Percentiles rank a stretch among this genome's conserved stretches.
Evolutionary conservation across 202 grass and related monocot species (phyloP).

Genomic region (Zizania palustris): DNA sequence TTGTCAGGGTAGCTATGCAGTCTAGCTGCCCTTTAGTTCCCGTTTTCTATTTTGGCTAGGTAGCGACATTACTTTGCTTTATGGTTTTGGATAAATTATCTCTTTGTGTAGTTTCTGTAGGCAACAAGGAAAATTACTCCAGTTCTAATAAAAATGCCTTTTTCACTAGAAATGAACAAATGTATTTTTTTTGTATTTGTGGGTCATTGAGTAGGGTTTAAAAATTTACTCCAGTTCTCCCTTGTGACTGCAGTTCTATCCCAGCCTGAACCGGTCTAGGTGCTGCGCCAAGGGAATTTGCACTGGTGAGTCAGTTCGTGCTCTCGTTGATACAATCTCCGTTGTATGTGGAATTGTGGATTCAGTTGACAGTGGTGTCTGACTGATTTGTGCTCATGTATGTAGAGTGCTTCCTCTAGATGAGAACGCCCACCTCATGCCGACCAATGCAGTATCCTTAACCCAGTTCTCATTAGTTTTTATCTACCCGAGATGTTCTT

Average conservation of each 20-base stretch:
- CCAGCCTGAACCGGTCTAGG: conserved; percentile 86
- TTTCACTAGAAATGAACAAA: too few relatives aligned
- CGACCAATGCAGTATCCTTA: conserved; percentile 84
- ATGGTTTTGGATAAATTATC: neutral
- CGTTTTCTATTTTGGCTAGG: conserved; percentile 88
- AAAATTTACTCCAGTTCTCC: conserved; percentile 74
- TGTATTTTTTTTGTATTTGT: too few relatives aligned
- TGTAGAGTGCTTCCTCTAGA: conserved; percentile 97
- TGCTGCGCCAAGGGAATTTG: conserved; percentile 95
- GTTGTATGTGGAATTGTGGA: neutral
- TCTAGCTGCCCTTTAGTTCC: conserved; percentile 80
- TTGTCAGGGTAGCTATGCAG: conserved; percentile 86
- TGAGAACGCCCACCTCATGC: conserved; percentile 72
- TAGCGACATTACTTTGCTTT: conserved; percentile 25
- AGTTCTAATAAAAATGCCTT: too few relatives aligned
- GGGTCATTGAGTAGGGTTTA: too few relatives aligned
- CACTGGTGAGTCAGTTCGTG: conserved; percentile 68
- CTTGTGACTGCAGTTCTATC: too few relatives aligned
- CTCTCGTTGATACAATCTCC: neutral
- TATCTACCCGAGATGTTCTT: neutral
- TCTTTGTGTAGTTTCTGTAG: neutral
- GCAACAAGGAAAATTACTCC: neutral
- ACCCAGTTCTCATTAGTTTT: neutral
- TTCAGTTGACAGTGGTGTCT: neutral
- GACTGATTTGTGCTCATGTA: conserved; percentile 22